phyloP scores from a whole-genome alignment of 306 rosid species.

The Lathyrus tuberosus region DNA sequence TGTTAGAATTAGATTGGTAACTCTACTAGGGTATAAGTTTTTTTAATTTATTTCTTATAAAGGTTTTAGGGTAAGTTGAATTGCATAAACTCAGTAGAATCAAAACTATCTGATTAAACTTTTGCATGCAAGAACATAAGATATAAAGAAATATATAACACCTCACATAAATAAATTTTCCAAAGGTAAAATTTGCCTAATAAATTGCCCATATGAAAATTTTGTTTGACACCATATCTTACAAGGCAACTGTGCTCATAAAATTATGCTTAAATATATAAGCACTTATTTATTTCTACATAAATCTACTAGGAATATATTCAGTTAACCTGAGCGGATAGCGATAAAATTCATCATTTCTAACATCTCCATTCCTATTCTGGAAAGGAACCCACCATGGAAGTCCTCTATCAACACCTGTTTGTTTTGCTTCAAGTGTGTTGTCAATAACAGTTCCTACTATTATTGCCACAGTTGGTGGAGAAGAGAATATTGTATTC shows the following conservation, averaged over 20 bases:
- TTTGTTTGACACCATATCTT: constrained; percentile 29
- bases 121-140: not conserved
- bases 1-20: no score
- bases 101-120: not conserved
- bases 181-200: constrained; percentile 25
- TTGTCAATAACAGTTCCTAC: constrained; percentile 83
- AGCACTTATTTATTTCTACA: constrained; percentile 14
- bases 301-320: constrained; percentile 68
- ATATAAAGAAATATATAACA: not conserved
- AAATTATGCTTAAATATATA: not conserved
- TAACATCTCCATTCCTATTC: constrained; percentile 67
- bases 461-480: constrained; percentile 79
- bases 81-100: no score
- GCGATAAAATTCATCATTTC: constrained; percentile 78
- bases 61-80: no score
- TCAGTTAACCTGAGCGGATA: constrained; percentile 69
- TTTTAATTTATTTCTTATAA: no score
- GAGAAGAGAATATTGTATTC: constrained; percentile 88
- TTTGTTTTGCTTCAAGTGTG: constrained; percentile 64
- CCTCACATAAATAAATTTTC: not conserved
- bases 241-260: constrained; percentile 31
- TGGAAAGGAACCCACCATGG: constrained; percentile 92
- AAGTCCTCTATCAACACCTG: constrained; percentile 67
- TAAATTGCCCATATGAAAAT: constrained; percentile 11
- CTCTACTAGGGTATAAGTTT: no score